Evolutionary conservation across 208 protist genomes (phyloP).

Genomic region (Trypanosoma conorhini): DNA sequence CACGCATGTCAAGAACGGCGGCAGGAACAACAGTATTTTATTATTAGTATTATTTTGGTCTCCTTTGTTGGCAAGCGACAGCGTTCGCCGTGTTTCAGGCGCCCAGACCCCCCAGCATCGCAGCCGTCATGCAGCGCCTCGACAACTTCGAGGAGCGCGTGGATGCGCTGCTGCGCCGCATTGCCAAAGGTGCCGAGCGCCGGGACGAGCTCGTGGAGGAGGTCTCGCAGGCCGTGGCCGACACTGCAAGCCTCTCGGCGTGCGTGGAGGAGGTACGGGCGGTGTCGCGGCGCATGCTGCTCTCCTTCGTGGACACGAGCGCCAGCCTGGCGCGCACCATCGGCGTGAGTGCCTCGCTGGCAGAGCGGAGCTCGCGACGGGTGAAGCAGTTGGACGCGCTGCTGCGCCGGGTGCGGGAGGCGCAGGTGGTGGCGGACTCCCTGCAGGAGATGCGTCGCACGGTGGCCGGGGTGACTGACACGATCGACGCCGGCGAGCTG

Average conservation of each 20-base stretch:
- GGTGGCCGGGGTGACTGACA: slow-evolving; percentile 30
- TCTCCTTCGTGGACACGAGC: slow-evolving; percentile 47
- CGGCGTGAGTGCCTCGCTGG: slow-evolving; percentile 44
- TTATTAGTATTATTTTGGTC: too few relatives aligned
- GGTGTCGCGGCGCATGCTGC: slow-evolving; percentile 47
- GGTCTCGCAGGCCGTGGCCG: slow-evolving; percentile 37
- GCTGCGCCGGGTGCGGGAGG: slow-evolving; percentile 53
- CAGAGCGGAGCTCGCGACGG: slow-evolving; percentile 49
- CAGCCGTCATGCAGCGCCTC: slow-evolving; percentile 1
- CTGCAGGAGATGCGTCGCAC: slow-evolving; percentile 49
- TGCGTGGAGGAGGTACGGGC: slow-evolving; percentile 41
- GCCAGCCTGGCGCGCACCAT: slow-evolving; percentile 50
- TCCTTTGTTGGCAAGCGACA: background rate
- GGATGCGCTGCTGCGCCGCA: slow-evolving; percentile 50
- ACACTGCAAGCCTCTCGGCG: slow-evolving; percentile 21
- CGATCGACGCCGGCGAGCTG: slow-evolving; percentile 46
- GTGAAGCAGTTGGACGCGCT: slow-evolving; percentile 54
- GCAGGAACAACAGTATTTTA: background rate
- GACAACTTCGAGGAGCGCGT: slow-evolving; percentile 56
- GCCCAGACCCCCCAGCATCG: background rate
- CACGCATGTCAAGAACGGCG: background rate
- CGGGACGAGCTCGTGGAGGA: slow-evolving; percentile 49
- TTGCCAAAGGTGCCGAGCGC: slow-evolving; percentile 44
- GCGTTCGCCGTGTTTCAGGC: background rate
- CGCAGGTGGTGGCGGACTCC: slow-evolving; percentile 48